Evolutionary conservation across 2,329 filamentous ascomycete genomes (phyloP).

Genomic region (Pseudogymnoascus destructans): DNA sequence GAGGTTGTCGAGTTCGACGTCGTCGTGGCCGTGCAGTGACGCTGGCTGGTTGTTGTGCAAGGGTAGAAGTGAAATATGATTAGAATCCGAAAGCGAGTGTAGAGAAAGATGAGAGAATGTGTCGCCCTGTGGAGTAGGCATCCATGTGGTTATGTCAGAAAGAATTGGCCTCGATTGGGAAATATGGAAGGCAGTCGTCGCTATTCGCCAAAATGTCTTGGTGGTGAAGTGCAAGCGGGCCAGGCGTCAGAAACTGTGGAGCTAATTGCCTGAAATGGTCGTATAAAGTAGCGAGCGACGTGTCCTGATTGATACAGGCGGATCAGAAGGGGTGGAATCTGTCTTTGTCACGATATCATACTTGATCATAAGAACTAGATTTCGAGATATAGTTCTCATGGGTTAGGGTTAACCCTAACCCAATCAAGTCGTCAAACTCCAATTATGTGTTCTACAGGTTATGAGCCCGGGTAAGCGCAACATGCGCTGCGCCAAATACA

Average conservation of each 20-base stretch:
- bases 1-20: neutral
- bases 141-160: slow-evolving; percentile 27
- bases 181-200: slow-evolving; percentile 8
- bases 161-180: slow-evolving; percentile 1
- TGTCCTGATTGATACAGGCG: neutral
- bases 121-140: slow-evolving; percentile 29
- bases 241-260: slow-evolving; percentile 7
- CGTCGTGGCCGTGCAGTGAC: neutral
- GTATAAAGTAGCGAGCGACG: neutral
- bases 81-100: slow-evolving; percentile 1
- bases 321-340: neutral
- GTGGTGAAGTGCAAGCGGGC: slow-evolving; percentile 4
- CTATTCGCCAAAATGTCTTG: slow-evolving; percentile 1
- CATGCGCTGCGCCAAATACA: too few species aligned
- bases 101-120: slow-evolving; percentile 25
- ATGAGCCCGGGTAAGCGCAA: too few species aligned
- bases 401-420: too few species aligned
- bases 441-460: too few species aligned
- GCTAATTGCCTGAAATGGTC: slow-evolving; percentile 8
- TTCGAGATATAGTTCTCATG: neutral
- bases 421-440: too few species aligned
- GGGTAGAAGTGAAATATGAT: slow-evolving; percentile 8
- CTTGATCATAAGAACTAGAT: neutral
- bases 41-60: neutral
- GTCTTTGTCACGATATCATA: neutral